Evolutionary conservation across 768 basidiomycete species (phyloP), one percentile per base, ranked within the genome.

Genomic region (Boletus sp.): DNA sequence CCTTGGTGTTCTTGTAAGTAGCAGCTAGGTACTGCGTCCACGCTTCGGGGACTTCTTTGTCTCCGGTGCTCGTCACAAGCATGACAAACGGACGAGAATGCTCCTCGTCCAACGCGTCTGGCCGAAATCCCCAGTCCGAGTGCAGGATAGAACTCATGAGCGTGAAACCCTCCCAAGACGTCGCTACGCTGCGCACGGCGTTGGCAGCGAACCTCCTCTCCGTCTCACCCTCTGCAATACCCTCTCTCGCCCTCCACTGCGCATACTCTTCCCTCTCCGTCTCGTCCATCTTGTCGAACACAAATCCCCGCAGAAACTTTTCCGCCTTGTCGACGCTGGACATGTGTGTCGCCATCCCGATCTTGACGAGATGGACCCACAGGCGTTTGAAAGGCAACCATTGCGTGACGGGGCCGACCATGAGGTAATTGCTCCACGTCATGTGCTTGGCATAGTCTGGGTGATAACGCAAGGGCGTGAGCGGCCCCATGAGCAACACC

Each of bases 81-180:
- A 82, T 63, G 24, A 86, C 77, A 3, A 73, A 77, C 32, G 78
- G 76, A 36, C 65, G 67, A 51, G 74, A 70, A 60, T 82, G 78
- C 24, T 73, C 76, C 30, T 76, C 78, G 56, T 83, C 78, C 49
- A 83, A 67, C 5, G 61, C 60, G 37, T 72, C 67, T 4, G 79
- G 78, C 14, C 59, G 60, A 59, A 78, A 82, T 7, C 76, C 82
- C 82, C 83, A 85, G 53, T 79, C 79, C 15, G 78, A 75, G 46
- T 83, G 79, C 50, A 80, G 67, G 30, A 81, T 66, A 32, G 68
- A 60, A 7, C 76, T 53, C 51, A 75, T 61, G 46, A 78, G 77
- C 55, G 77, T 69, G 61, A 83, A 82, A 1, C 84, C 85, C 42
- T 73, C 77, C 82, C 82, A 83, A 47, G 80, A 72, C 33, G 66